phyloP scores from a whole-genome alignment of 352 stramenopile species.

The Phytophthora fragariae region DNA sequence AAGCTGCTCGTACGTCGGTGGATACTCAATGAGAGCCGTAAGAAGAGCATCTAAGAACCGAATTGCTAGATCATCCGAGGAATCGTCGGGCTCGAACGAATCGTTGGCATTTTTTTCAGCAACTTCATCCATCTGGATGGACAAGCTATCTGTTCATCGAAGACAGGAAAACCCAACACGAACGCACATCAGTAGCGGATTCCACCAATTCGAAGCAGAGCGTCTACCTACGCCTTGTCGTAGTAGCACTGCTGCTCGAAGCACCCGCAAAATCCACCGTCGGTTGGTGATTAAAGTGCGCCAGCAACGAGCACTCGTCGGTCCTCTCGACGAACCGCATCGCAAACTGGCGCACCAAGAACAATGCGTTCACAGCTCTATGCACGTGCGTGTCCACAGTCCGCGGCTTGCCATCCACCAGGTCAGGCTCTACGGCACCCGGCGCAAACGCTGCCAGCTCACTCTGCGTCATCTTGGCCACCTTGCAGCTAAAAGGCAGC shows the following conservation, averaged over 20 bases:
- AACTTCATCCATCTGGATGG: slow-evolving; percentile 42
- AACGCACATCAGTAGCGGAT: neutral
- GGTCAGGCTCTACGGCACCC: slow-evolving; percentile 10
- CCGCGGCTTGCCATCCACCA: slow-evolving; percentile 43
- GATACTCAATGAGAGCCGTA: slow-evolving; percentile 62
- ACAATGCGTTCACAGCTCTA: slow-evolving; percentile 73
- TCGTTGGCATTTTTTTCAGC: slow-evolving; percentile 16
- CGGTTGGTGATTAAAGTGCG: slow-evolving; percentile 65
- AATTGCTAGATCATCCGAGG: slow-evolving; percentile 66
- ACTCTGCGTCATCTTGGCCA: slow-evolving; percentile 64
- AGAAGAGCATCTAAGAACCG: slow-evolving; percentile 76
- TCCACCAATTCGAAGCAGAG: neutral
- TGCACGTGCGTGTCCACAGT: slow-evolving; percentile 54
- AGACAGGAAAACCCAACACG: neutral
- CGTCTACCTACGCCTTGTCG: slow-evolving; percentile 26
- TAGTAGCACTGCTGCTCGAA: slow-evolving; percentile 1
- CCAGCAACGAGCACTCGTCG: slow-evolving; percentile 65
- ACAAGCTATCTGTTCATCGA: slow-evolving; percentile 25
- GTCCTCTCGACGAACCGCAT: slow-evolving; percentile 80
- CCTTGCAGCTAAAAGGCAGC: slow-evolving; percentile 62
- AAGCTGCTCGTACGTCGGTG: slow-evolving; percentile 56
- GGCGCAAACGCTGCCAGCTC: slow-evolving; percentile 53
- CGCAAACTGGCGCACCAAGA: slow-evolving; percentile 75
- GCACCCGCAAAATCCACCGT: slow-evolving; percentile 13
- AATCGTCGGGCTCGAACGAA: slow-evolving; percentile 19